phyloP scores from a whole-genome alignment of 164 flowering plant genomes.

The Vitis rotundifolia region DNA sequence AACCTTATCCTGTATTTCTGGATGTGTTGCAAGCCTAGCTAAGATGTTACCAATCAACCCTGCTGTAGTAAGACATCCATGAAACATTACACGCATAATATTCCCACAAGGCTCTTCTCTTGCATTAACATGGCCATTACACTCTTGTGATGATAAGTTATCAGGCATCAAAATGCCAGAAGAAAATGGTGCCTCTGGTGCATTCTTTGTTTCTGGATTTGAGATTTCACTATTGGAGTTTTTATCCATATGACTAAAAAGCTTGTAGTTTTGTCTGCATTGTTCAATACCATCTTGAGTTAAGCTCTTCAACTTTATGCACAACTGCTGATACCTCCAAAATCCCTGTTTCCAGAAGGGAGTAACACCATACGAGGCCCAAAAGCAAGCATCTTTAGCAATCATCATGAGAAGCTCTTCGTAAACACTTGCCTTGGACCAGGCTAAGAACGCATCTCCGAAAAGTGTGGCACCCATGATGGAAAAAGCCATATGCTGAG shows the following conservation, averaged over 20 bases:
- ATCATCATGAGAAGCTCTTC: constrained; percentile 63
- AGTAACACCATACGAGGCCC: constrained; percentile 63
- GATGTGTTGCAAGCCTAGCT: constrained; percentile 53
- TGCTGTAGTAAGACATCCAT: constrained; percentile 55
- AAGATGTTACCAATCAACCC: constrained; percentile 49
- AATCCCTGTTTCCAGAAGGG: constrained; percentile 67
- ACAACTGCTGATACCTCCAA: constrained; percentile 53
- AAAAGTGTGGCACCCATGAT: constrained; percentile 55
- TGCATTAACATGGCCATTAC: constrained; percentile 20
- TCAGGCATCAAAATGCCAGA: constrained; percentile 14
- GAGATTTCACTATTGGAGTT: constrained; percentile 11
- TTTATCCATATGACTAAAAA: constrained; percentile 12
- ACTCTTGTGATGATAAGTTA: constrained; percentile 20
- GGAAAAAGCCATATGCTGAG: constrained; percentile 64
- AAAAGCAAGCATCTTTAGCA: constrained; percentile 63
- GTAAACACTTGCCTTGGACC: constrained; percentile 53
- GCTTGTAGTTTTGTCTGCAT: constrained; percentile 30
- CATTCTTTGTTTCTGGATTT: constrained; percentile 15
- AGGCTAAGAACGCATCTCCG: constrained; percentile 58
- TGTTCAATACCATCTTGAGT: constrained; percentile 51
- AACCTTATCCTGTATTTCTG: constrained; percentile 64
- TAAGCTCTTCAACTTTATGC: constrained; percentile 49
- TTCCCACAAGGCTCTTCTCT: constrained; percentile 49
- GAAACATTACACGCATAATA: constrained; percentile 61
- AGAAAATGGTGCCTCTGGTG: constrained; percentile 6